Evolutionary conservation across 148 eudicot genomes (phyloP), one percentile per base, ranked within the genome.

Genomic region (Euryodendron excelsum): DNA sequence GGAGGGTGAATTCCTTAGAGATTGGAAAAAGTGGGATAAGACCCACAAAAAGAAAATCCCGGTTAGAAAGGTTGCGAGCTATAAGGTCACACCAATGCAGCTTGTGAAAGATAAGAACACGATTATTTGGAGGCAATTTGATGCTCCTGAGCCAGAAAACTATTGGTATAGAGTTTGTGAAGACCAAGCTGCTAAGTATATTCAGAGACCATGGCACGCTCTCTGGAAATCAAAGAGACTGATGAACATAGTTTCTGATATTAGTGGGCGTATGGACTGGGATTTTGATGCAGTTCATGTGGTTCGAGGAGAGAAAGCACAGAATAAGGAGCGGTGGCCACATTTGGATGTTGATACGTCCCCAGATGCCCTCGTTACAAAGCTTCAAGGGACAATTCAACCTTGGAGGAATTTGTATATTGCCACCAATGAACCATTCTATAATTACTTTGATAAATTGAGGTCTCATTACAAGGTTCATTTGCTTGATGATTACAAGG

Each of bases 141-240:
- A 93, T 83, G 86, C 87, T 75, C 97, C 94, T 0, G 99, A 96
- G 81, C 99, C 98, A 0, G 94, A 93, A 28, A 96, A 93, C 75
- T 95, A 95, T 67, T 95, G 99, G 99, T 93, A 93, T 44, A 82
- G 97, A 73, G 98, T 96, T 37, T 96, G 99, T 71, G 99, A 96
- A 78, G 97, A 90, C 39, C 85, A 86, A 59, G 89, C 96, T 64
- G 88, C 94, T 2, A 96, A 90, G 15, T 81, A 87, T 83, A 78
- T 93, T 59, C 86, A 87, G 41, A 89, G 99, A 84, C 99, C 99
- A 2, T 96, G 99, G 99, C 92, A 91, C 9, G 90, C 97, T 0
- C 71, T 96, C 15, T 96, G 99, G 99, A 96, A 96, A 86, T 96
- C 99, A 36, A 96, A 96, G 93, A 86, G 99, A 83, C 85, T 96